Conservation (phyloP, 192 early-diverging fungal genomes). For the Glomus cerebriforme region DNA sequence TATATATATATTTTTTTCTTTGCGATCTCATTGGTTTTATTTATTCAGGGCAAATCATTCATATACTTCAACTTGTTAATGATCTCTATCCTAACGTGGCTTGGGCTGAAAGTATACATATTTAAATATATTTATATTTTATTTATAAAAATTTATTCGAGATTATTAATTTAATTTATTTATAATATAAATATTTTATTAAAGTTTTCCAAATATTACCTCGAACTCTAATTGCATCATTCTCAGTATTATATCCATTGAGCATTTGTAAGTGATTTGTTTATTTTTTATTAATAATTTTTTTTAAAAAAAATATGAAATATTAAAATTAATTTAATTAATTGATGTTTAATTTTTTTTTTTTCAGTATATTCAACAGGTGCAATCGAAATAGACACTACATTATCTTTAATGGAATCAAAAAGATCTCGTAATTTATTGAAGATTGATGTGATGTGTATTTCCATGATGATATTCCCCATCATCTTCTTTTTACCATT, state of each 20-base stretch:
- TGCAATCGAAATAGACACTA: not conserved
- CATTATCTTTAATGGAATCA: not conserved
- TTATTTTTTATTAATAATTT: too few relatives aligned
- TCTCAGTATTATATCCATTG: not conserved
- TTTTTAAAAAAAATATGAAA: too few relatives aligned
- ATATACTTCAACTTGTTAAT: not conserved
- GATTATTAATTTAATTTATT: not conserved
- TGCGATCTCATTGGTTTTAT: not conserved
- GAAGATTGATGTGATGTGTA: not conserved
- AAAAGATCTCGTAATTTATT: not conserved
- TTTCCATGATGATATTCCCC: not conserved
- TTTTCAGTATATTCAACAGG: not conserved
- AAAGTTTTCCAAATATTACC: constrained; percentile 14
- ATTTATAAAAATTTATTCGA: not conserved
- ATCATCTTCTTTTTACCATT: not conserved
- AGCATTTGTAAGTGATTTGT: not conserved
- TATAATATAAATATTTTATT: too few relatives aligned
- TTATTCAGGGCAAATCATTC: not conserved
- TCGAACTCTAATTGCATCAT: not conserved
- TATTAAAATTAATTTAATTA: too few relatives aligned
- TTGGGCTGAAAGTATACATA: not conserved
- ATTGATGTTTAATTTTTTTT: too few relatives aligned
- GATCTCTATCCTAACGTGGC: not conserved
- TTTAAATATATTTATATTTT: not conserved
- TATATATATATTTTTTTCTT: not conserved